Base-by-base conservation (phyloP, 495 filamentous ascomycete genomes). In the Podospora comata region DNA sequence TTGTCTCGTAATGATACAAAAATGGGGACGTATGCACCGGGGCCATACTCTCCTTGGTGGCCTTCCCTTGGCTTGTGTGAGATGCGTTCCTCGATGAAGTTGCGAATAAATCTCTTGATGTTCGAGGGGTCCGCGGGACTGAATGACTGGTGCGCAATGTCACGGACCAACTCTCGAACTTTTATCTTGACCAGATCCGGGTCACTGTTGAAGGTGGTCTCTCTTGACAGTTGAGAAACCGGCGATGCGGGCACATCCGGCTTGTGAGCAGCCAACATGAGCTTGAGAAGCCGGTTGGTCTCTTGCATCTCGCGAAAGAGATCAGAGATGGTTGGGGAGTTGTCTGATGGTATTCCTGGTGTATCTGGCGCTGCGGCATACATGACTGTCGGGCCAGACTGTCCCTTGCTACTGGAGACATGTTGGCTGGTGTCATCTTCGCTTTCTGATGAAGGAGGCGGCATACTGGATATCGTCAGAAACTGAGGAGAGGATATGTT, bases 221-320 rank as follows among this genome's bases (percentile, higher is more conserved):
- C 39, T 13, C 15, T 48, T 13, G 39, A 48, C 32, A 53, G 11
- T 23, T 34, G 44, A 20, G 32, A 23, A 18, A 23, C 56, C 4
- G 19, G 56, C 5, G 26, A 20, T 18, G 18, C 15, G n/a, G 26
- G 39, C 13, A n/a, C 20, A 11, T 7, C 27, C 7, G 48, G 13
- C 15, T 56, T 60, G 26, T 70, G 54, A 1, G 65, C 27, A n/a
- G 28, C 65, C 9, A 48, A 13, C 5, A 70, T 54, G 9, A 23
- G 39, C 23, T 55, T 54, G 60, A 70, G 62, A 9, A 70, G 39
- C 9, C 65, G 60, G 11, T 70, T 70, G 23, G 68, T 70, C 20
- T 67, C 68, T 64, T 59, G 60, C 54, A 67, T 30, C 39, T 70
- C 68, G 55, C 34, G 65, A 9, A 67, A 34, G n/a, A 67, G 55